Evolutionary conservation across 2,329 filamentous ascomycete species (phyloP).

Genomic region (Pseudogymnoascus sp.): DNA sequence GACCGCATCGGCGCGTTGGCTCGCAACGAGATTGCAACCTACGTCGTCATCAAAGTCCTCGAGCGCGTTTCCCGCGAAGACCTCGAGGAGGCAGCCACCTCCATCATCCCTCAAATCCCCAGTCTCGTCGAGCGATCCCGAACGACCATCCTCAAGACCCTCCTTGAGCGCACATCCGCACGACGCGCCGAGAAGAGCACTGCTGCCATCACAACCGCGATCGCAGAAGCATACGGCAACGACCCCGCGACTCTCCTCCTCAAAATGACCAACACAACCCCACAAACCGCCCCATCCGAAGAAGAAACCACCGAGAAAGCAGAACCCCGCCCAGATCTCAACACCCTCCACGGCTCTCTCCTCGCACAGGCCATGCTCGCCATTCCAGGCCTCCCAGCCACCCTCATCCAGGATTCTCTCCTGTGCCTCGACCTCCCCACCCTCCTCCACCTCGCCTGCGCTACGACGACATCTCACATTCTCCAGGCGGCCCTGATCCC

Average conservation of each 20-base stretch:
- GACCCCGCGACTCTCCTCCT: slow-evolving; percentile 44
- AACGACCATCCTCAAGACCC: slow-evolving; percentile 68
- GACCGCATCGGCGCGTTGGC: slow-evolving; percentile 73
- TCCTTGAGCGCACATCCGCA: slow-evolving; percentile 75
- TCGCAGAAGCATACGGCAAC: slow-evolving; percentile 49
- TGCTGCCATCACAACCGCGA: slow-evolving; percentile 45
- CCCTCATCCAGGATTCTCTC: slow-evolving; percentile 67
- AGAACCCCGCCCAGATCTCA: slow-evolving; percentile 29
- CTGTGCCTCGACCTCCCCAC: slow-evolving; percentile 49
- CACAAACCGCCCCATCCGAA: slow-evolving; percentile 41
- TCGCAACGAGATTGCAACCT: slow-evolving; percentile 84
- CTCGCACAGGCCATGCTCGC: slow-evolving; percentile 73
- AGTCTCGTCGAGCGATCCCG: slow-evolving; percentile 68
- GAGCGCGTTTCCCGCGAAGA: slow-evolving; percentile 83
- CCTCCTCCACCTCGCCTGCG: slow-evolving; percentile 54
- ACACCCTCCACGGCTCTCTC: slow-evolving; percentile 67
- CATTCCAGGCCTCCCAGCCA: slow-evolving; percentile 60
- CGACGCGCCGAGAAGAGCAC: slow-evolving; percentile 49
- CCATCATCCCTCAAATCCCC: slow-evolving; percentile 66
- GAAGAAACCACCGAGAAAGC: slow-evolving; percentile 20
- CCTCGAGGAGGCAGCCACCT: slow-evolving; percentile 62
- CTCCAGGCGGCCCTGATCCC: slow-evolving; percentile 56
- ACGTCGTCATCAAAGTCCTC: slow-evolving; percentile 76
- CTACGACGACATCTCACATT: slow-evolving; percentile 49
- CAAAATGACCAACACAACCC: slow-evolving; percentile 50